phyloP scores from a whole-genome alignment of 352 stramenopile species.

The Phytophthora sojae region DNA sequence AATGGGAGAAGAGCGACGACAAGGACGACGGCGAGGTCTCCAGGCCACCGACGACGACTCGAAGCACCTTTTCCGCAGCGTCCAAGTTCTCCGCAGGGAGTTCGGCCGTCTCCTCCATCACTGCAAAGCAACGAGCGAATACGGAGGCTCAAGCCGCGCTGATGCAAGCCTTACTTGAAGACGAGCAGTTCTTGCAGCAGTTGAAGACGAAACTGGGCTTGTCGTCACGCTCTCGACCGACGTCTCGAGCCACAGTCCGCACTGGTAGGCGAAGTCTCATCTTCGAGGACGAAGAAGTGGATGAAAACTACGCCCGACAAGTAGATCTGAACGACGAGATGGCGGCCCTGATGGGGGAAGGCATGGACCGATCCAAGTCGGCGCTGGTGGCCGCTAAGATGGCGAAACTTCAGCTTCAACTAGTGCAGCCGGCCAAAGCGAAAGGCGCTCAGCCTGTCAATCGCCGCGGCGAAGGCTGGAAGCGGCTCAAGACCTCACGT shows the following conservation, averaged over 20 bases:
- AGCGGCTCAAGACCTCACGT: constrained; percentile 65
- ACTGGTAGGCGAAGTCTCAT: constrained; percentile 17
- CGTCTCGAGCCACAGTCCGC: constrained; percentile 22
- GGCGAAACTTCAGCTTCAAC: constrained; percentile 60
- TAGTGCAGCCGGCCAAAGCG: constrained; percentile 8
- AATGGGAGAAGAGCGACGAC: constrained; percentile 35
- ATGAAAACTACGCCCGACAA: constrained; percentile 33
- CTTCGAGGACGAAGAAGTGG: constrained; percentile 16
- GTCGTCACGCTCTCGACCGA: constrained; percentile 26
- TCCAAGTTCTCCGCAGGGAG: constrained; percentile 14
- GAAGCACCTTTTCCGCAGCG: constrained; percentile 20
- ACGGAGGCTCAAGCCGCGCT: constrained; percentile 40
- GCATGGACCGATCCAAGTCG: constrained; percentile 52
- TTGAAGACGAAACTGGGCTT: constrained; percentile 73
- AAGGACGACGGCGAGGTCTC: constrained; percentile 25
- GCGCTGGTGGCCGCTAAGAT: constrained; percentile 66
- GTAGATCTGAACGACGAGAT: constrained; percentile 52
- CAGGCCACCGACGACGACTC: constrained; percentile 11
- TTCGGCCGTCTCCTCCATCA: constrained; percentile 11
- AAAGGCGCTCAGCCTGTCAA: constrained; percentile 18
- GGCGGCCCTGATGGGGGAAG: constrained; percentile 56
- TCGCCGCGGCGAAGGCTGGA: constrained; percentile 71
- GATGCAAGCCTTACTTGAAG: constrained; percentile 50
- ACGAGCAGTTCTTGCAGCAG: constrained; percentile 68
- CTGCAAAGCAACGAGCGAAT: constrained; percentile 39